Conservation (phyloP, 2,329 filamentous ascomycete species). For the Nannizzia gypsea region DNA sequence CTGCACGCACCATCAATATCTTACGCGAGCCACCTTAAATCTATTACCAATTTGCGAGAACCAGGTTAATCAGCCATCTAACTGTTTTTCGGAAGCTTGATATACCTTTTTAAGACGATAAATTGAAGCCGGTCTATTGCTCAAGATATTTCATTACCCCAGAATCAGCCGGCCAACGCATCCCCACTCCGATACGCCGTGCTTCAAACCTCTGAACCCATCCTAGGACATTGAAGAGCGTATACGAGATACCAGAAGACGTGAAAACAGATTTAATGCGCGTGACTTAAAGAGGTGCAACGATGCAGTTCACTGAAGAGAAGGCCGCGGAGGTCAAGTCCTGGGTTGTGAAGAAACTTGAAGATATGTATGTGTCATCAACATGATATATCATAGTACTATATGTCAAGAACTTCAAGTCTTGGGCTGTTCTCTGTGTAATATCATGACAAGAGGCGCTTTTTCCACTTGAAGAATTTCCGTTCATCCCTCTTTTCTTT, state of each 20-base stretch:
- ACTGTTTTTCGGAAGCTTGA: no score
- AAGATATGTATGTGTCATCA: slow-evolving; percentile 41
- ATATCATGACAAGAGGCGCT: neutral
- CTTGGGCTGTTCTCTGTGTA: neutral
- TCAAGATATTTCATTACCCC: neutral
- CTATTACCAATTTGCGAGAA: neutral
- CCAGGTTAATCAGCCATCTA: neutral
- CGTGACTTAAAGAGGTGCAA: slow-evolving; percentile 3
- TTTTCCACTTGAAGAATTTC: neutral
- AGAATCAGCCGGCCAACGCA: neutral
- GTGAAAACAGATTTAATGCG: neutral
- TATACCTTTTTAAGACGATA: no score
- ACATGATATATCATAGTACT: neutral
- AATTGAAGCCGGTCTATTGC: neutral
- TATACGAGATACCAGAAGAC: neutral
- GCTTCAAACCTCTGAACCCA: neutral
- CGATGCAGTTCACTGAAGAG: slow-evolving; percentile 45
- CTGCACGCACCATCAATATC: no score
- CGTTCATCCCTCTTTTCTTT: neutral
- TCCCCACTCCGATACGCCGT: neutral
- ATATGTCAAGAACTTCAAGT: neutral
- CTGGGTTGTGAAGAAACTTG: slow-evolving; percentile 48
- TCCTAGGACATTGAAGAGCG: neutral
- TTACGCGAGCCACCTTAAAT: no score
- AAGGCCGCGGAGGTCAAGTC: slow-evolving; percentile 43